Evolutionary conservation across 768 basidiomycete species (phyloP), one percentile per base, ranked within the genome.

Genomic region (Calocera cornea): DNA sequence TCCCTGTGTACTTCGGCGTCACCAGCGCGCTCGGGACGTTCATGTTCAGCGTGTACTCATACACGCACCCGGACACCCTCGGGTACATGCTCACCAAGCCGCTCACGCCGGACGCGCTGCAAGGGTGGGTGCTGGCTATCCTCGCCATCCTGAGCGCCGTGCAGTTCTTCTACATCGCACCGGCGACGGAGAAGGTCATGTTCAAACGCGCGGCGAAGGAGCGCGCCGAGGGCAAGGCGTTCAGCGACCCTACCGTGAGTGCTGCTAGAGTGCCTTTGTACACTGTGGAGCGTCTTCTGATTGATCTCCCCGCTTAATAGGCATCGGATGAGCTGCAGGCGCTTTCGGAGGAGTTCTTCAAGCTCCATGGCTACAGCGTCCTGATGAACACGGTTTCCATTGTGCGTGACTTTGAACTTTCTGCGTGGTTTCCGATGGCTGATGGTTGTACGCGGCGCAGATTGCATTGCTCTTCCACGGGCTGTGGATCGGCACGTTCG

Each of bases 121-220:
- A 89, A 73, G 83, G 81, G 14, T 89, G 87, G 72, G 78, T 81
- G 1, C 78, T 89, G 19, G 80, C 73, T 0, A 75, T 73, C 2
- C 81, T 83, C 8, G 70, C 83, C 24, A 70, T 80, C 33, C 75
- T 80, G 22, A 87, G 89, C 70, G 78, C 78, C 7, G 72, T 82
- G 60, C 92, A 92, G 74, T 82, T 85, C 69, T 81, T 88, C 66
- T 80, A 88, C 27, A 78, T 92, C 68, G 88, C 88, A 3, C 90
- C 90, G 1, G 67, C 85, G 77, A 86, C 88, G 1, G 87, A 83
- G 83, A 83, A 82, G 86, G 84, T 85, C n/a, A 88, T 88, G 87
- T 86, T 87, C 74, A 76, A 86, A 74, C 81, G 89, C 67, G 86
- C 89, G 64, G 84, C 80, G 69, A 77, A 86, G 68, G 89, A 92